Evolutionary conservation across 768 basidiomycete species (phyloP).

Genomic region (Pulveroboletus sp.): DNA sequence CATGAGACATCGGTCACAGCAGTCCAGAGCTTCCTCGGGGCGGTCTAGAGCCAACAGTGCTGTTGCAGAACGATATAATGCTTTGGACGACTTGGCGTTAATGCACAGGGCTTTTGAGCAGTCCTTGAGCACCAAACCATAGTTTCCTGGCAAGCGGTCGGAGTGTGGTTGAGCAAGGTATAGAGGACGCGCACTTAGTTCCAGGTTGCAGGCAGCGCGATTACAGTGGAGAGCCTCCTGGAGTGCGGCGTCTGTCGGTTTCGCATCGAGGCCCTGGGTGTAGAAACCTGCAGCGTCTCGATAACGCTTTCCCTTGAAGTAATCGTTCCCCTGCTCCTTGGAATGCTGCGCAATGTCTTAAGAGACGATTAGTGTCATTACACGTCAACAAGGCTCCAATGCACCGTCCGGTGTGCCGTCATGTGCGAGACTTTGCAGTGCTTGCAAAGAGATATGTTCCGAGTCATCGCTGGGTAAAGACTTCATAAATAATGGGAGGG

Average conservation of each 20-base stretch:
- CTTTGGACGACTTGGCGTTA: conserved; percentile 74
- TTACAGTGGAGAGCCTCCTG: conserved; percentile 78
- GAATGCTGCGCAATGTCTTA: conserved; percentile 89
- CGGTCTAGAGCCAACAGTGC: conserved; percentile 75
- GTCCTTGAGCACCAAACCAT: conserved; percentile 82
- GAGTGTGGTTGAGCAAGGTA: not conserved
- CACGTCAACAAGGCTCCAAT: conserved; percentile 29
- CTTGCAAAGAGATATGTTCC: conserved; percentile 67
- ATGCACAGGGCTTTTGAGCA: conserved; percentile 67
- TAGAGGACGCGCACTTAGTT: conserved; percentile 56
- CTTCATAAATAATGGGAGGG: conserved; percentile 90
- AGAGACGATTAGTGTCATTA: not conserved
- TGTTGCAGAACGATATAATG: conserved; percentile 79
- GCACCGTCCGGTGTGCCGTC: conserved; percentile 94
- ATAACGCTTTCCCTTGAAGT: conserved; percentile 83
- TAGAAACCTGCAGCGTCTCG: conserved; percentile 91
- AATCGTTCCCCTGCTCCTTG: conserved; percentile 95
- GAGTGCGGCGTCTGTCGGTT: conserved; percentile 60
- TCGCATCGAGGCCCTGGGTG: conserved; percentile 83
- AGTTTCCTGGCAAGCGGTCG: conserved; percentile 62
- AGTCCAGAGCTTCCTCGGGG: conserved; percentile 80
- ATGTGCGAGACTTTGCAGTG: conserved; percentile 80
- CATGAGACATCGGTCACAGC: conserved; percentile 64
- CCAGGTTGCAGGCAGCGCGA: conserved; percentile 91
- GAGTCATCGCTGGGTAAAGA: conserved; percentile 68